These are phyloP conservation scores for Pseudocercospora pini-densiflorae DNA, from an alignment of 2,329 filamentous ascomycete species.

Conservation along the genomic window DNA sequence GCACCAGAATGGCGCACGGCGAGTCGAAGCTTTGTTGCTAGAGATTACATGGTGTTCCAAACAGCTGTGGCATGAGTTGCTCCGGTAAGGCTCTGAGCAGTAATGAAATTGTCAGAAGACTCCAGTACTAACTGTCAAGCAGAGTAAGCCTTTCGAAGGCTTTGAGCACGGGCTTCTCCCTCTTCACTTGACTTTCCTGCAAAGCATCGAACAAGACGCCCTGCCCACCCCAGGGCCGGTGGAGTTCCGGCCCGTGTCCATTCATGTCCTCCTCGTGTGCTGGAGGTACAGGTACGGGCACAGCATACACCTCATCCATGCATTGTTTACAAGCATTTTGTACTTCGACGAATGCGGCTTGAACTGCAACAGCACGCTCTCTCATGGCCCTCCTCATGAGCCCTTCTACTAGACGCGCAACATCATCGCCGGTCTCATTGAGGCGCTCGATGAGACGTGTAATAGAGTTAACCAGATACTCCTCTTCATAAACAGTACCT, in stretches of 20 bases:
- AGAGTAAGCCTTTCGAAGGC: conserved; percentile 52
- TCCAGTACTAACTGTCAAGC: conserved; percentile 35
- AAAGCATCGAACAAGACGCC: conserved; percentile 53
- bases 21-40: too few relatives aligned
- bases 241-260: conserved; percentile 26
- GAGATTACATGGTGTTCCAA: too few relatives aligned
- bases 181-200: conserved; percentile 40
- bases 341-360: conserved; percentile 75
- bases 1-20: too few relatives aligned
- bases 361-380: conserved; percentile 80
- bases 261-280: neutral
- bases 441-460: conserved; percentile 81
- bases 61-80: too few relatives aligned
- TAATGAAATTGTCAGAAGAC: too few relatives aligned
- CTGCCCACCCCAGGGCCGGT: conserved; percentile 48
- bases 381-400: conserved; percentile 82
- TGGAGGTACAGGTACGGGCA: conserved; percentile 9
- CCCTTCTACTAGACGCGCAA: conserved; percentile 74
- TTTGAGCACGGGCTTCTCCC: conserved; percentile 59
- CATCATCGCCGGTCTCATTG: conserved; percentile 72
- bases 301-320: conserved; percentile 67
- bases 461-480: conserved; percentile 91
- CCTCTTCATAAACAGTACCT: conserved; percentile 96
- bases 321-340: conserved; percentile 69
- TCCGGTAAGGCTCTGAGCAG: too few relatives aligned